Percentiles rank a stretch among this genome's conserved stretches.
These are phyloP conservation scores for Curvularia hawaiiensis DNA, from an alignment of 2,329 filamentous ascomycete genomes.

Conservation along the genomic window DNA sequence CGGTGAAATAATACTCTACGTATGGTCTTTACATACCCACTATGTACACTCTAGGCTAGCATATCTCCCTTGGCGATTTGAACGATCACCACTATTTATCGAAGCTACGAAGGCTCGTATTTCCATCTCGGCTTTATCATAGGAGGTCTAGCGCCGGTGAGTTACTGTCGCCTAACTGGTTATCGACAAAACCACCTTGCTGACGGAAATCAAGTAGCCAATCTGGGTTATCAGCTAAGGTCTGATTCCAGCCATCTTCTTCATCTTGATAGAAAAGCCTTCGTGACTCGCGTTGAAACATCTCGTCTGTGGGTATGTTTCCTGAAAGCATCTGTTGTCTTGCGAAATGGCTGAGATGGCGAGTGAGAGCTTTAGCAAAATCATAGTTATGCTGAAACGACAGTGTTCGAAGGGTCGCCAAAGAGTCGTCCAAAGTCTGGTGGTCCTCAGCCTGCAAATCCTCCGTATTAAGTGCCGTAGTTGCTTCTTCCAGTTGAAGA, in stretches of 20 bases:
- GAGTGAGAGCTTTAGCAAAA: slow-evolving; percentile 52
- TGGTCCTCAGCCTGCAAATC: not conserved
- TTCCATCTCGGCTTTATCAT: not conserved
- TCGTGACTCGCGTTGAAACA: slow-evolving; percentile 54
- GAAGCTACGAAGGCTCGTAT: not conserved
- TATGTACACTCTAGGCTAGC: not conserved
- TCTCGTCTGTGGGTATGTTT: slow-evolving; percentile 53
- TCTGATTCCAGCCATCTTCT: slow-evolving; percentile 53
- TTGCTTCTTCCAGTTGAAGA: slow-evolving; percentile 10
- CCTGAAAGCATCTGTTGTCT: slow-evolving; percentile 45
- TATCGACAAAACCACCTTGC: slow-evolving; percentile 4
- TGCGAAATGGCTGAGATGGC: slow-evolving; percentile 50
- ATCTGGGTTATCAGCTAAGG: slow-evolving; percentile 25
- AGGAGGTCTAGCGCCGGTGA: not conserved
- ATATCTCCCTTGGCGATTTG: not conserved
- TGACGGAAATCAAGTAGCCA: slow-evolving; percentile 13
- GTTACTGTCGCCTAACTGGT: not conserved
- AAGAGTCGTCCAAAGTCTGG: not conserved
- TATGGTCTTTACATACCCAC: too few species aligned
- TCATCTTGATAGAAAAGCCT: slow-evolving; percentile 51
- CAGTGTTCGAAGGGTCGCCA: slow-evolving; percentile 1
- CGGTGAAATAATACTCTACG: not conserved
- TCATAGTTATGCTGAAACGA: slow-evolving; percentile 27
- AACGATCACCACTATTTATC: not conserved
- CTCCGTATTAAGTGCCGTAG: not conserved